Evolutionary conservation across 352 stramenopile species (phyloP), one percentile per base, ranked within the genome.

Genomic region (Globisporangium nodosum): DNA sequence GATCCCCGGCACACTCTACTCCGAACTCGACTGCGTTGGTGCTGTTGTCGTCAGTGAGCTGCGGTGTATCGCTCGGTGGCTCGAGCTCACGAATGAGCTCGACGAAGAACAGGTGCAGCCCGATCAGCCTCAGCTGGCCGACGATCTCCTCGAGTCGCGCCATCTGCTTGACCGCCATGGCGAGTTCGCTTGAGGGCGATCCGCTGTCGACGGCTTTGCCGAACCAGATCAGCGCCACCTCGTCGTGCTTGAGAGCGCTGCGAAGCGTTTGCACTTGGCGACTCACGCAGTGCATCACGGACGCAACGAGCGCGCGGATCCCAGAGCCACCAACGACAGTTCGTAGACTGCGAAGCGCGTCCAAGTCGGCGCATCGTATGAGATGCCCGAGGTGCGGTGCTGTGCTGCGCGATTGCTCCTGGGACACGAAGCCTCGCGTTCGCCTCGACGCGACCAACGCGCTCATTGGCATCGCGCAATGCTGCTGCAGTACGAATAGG

Each of bases 211-310:
- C 54, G 37, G 60, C 54, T 51, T 70, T 60, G 40, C 58, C 66
- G 15, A 74, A 58, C 18, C 70, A 63, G 24, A 73, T 70, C 6
- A 78, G 43, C 37, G 70, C 66, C 49, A 78, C 66, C 43, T 70
- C 61, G 58, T 78, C 70, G 2, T 59, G 56, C 24, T 72, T 60
- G 21, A 78, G 53, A 15, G 24, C 13, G 5, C 1, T n/a, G 27
- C 54, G 61, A 24, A 78, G 61, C 5, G 35, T 18, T 24, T 64
- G 61, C 7, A 60, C 40, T 35, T 72, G 58, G 1, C 3, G 53
- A 0, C 20, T 13, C 9, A 66, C 48, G 27, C 61, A 61, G 3
- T 37, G n/a, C 2, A 64, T 20, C 3, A 56, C 20, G 3, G 49
- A 12, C 0, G 42, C n/a, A 7, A 49, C 49, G 6, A 78, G 15